phyloP scores from a whole-genome alignment of 129 eudicot species.

The Chrysanthemum lavandulifolium region DNA sequence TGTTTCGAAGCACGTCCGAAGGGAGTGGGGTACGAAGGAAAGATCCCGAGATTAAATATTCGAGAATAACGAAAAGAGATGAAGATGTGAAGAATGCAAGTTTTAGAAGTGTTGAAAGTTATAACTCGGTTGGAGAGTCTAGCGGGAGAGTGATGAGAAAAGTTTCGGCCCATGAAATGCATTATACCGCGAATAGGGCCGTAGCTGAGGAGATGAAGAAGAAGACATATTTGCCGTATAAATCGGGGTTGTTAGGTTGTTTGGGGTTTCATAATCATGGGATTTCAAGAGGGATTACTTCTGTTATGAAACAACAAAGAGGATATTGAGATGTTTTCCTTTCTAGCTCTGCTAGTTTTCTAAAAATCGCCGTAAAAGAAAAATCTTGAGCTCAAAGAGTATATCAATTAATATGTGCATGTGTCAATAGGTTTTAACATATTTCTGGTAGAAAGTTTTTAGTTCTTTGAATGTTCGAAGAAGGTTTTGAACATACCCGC shows the following conservation, averaged over 20 bases:
- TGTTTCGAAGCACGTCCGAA: slow-evolving; percentile 60
- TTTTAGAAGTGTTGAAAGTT: slow-evolving; percentile 22
- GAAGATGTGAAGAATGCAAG: slow-evolving; percentile 18
- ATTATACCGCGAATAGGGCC: slow-evolving; percentile 70
- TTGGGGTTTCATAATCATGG: slow-evolving; percentile 53
- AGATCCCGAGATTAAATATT: slow-evolving; percentile 29
- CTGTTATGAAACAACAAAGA: slow-evolving; percentile 33
- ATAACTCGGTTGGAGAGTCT: slow-evolving; percentile 8
- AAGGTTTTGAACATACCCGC: too few relatives aligned
- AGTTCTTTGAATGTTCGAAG: too few relatives aligned
- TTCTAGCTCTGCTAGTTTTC: too few relatives aligned
- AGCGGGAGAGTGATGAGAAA: slow-evolving; percentile 31
- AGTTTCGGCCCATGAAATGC: slow-evolving; percentile 63
- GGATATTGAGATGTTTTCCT: slow-evolving; percentile 7
- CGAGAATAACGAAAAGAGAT: slow-evolving; percentile 29
- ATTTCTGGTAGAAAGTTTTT: too few relatives aligned
- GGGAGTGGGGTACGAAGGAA: slow-evolving; percentile 42
- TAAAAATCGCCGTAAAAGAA: too few relatives aligned
- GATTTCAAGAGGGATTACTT: slow-evolving; percentile 31
- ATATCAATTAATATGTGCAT: too few relatives aligned
- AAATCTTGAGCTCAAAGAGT: too few relatives aligned
- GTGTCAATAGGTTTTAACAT: too few relatives aligned
- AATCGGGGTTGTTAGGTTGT: slow-evolving; percentile 71
- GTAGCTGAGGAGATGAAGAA: slow-evolving; percentile 83
- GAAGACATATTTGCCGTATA: slow-evolving; percentile 82